Percentiles rank a stretch among this genome's conserved stretches.
Conservation (phyloP, 1,139 yeast genomes). For the Yamadazyma sp. region DNA sequence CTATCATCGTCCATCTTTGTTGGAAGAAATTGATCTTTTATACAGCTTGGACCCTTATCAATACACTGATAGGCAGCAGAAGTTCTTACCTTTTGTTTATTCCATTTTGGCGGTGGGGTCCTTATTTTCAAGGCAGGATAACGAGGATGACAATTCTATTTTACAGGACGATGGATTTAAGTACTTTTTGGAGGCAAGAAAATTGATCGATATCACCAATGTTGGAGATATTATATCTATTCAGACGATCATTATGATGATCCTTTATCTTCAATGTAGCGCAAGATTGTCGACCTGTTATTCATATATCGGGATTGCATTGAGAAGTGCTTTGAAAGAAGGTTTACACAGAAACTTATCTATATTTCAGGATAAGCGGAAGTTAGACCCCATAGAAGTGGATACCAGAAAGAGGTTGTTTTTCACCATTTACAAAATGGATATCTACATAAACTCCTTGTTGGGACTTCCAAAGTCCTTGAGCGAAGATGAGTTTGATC, state of each 20-base stretch:
- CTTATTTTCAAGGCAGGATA: conserved; percentile 52
- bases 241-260: conserved; percentile 73
- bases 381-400: conserved; percentile 75
- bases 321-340: conserved; percentile 81
- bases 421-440: conserved; percentile 90
- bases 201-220: conserved; percentile 61
- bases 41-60: conserved; percentile 66
- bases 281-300: conserved; percentile 89
- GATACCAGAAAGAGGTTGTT: conserved; percentile 85
- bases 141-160: conserved; percentile 38
- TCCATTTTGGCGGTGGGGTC: conserved; percentile 61
- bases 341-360: conserved; percentile 81
- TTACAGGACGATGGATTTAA: conserved; percentile 78
- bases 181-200: conserved; percentile 81
- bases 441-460: conserved; percentile 85
- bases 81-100: conserved; percentile 76
- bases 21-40: conserved; percentile 47
- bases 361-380: conserved; percentile 44
- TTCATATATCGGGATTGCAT: conserved; percentile 88
- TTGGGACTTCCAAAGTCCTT: conserved; percentile 81
- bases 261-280: conserved; percentile 83
- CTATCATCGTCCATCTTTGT: conserved; percentile 81
- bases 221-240: conserved; percentile 49
- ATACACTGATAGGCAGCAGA: conserved; percentile 72
- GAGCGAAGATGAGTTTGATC: conserved; percentile 83